A percentile compares a stretch with the other conserved stretches of the same genome.
Conservation (phyloP, 257 asterid species). For the Scutellaria galericulata region DNA sequence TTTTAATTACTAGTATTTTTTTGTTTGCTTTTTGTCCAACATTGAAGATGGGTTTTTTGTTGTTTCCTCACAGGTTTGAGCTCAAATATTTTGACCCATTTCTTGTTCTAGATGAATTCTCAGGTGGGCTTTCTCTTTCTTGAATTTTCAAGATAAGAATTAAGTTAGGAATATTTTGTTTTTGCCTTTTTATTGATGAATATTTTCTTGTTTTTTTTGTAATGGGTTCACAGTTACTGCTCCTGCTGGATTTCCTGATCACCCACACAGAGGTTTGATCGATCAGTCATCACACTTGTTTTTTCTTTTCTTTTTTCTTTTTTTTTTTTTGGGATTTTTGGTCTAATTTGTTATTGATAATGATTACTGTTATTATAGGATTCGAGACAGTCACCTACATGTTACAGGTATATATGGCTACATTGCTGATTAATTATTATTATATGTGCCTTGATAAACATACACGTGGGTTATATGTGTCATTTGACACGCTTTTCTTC, state of each 20-base stretch:
- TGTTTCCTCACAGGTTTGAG: conserved; percentile 62
- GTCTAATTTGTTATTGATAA: neutral
- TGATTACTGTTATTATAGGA: conserved; percentile 48
- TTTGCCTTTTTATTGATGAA: neutral
- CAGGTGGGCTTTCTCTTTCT: conserved; percentile 55
- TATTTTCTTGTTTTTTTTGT: neutral
- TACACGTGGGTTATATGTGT: no score
- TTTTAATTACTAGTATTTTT: neutral
- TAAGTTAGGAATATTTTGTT: neutral
- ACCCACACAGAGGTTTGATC: conserved; percentile 90
- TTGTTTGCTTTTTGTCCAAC: no score
- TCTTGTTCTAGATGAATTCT: conserved; percentile 83
- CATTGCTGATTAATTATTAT: neutral
- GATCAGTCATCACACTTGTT: neutral
- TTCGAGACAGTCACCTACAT: conserved; percentile 95
- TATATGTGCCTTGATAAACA: no score
- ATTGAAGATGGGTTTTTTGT: neutral
- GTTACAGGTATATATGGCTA: conserved; percentile 65
- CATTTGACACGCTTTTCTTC: neutral
- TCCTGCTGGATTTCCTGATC: conserved; percentile 98
- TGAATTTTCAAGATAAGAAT: neutral
- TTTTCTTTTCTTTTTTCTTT: no score
- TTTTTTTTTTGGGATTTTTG: neutral
- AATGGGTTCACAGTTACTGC: conserved; percentile 66
- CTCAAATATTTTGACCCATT: conserved; percentile 83